Evolutionary conservation across 73 alveolate genomes (phyloP).

Genomic region (Paramecium tetraurelia): DNA sequence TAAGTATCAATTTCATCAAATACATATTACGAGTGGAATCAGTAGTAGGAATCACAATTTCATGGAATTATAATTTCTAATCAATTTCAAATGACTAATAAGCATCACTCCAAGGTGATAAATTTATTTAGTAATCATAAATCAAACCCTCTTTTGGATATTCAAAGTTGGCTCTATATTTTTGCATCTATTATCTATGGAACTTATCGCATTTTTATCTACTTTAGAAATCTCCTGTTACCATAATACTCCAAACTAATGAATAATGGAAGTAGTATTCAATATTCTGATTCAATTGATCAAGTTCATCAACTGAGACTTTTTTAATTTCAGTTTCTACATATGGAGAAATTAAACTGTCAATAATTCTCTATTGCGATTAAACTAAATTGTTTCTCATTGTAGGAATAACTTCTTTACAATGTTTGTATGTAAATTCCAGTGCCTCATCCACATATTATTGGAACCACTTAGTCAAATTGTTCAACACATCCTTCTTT

Average conservation of each 20-base stretch:
- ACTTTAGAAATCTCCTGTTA: conserved; percentile 93
- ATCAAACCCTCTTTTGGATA: conserved; percentile 49
- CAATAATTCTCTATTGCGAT: conserved; percentile 85
- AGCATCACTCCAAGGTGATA: conserved; percentile 91
- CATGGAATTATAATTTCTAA: conserved; percentile 87
- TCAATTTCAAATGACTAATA: conserved; percentile 84
- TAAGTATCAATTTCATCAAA: conserved; percentile 87
- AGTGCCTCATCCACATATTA: conserved; percentile 79
- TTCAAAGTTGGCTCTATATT: conserved; percentile 67
- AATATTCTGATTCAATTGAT: conserved; percentile 82
- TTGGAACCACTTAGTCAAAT: conserved; percentile 75
- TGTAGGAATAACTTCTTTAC: conserved; percentile 83
- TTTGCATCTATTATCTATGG: conserved; percentile 75
- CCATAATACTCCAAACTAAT: conserved; percentile 91
- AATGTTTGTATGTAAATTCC: conserved; percentile 73
- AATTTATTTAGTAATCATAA: conserved; percentile 69
- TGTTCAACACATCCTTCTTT: conserved; percentile 72
- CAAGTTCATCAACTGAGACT: conserved; percentile 89
- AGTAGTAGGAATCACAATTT: conserved; percentile 98
- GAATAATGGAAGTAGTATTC: conserved; percentile 85
- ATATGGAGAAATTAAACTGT: conserved; percentile 84
- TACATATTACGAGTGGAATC: conserved; percentile 97
- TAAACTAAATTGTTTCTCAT: conserved; percentile 80
- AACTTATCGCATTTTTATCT: conserved; percentile 86
- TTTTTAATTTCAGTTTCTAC: conserved; percentile 90